Conservation (phyloP, 768 basidiomycete genomes). For the Lentinus brumalis region DNA sequence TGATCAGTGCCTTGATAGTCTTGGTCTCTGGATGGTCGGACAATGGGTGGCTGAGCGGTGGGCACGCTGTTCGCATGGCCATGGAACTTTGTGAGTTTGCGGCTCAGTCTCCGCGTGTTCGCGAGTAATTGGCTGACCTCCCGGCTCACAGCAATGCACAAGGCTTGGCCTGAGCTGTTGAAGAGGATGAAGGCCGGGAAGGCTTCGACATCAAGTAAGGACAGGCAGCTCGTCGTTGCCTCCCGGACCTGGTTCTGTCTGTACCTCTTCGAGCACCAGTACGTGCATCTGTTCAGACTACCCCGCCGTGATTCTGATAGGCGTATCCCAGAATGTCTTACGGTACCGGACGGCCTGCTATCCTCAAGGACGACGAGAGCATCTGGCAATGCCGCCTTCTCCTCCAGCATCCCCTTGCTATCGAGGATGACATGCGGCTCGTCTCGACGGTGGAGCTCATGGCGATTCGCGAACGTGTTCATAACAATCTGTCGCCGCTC, state of each 20-base stretch:
- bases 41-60: conserved; percentile 93
- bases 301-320: conserved; percentile 16
- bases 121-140: not conserved
- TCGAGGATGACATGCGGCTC: conserved; percentile 92
- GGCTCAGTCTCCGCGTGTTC: not conserved
- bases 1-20: conserved; percentile 45
- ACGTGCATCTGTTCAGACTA: conserved; percentile 33
- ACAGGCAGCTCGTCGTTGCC: conserved; percentile 78
- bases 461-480: conserved; percentile 83
- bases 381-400: conserved; percentile 80
- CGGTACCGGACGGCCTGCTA: conserved; percentile 91
- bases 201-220: conserved; percentile 54
- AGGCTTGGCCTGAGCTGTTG: conserved; percentile 84
- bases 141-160: conserved; percentile 70
- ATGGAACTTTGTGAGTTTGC: conserved; percentile 75
- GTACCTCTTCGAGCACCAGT: conserved; percentile 95
- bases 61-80: conserved; percentile 97
- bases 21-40: conserved; percentile 94
- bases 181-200: conserved; percentile 77
- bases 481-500: conserved; percentile 77
- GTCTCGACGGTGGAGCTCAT: conserved; percentile 94
- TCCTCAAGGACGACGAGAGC: conserved; percentile 90
- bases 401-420: conserved; percentile 83
- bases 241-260: conserved; percentile 92
- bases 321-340: conserved; percentile 75